A percentile compares a stretch with the other conserved stretches of the same genome.
These are phyloP conservation scores for Chaetothyriales sp. DNA, from an alignment of 2,329 filamentous ascomycete genomes.

Conservation along the genomic window DNA sequence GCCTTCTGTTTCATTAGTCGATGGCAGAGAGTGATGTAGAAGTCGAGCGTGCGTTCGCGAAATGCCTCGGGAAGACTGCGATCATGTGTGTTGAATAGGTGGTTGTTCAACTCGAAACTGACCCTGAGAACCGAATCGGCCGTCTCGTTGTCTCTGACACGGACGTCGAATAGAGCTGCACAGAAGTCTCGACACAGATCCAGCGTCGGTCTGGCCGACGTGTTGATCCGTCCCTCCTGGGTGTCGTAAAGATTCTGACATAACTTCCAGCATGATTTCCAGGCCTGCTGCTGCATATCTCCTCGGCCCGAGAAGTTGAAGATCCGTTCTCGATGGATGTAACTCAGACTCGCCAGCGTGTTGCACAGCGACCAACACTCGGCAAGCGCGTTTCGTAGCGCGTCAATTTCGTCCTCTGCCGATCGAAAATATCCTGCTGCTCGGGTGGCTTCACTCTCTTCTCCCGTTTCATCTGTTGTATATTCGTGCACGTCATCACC, in stretches of 20 bases:
- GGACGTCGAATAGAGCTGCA: constrained; percentile 76
- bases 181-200: constrained; percentile 88
- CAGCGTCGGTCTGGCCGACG: constrained; percentile 57
- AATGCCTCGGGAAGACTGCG: constrained; percentile 73
- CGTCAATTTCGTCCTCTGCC: constrained; percentile 45
- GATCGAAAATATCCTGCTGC: constrained; percentile 28
- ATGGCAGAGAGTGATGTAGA: constrained; percentile 87
- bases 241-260: constrained; percentile 73
- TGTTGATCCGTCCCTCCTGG: constrained; percentile 48
- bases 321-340: constrained; percentile 64
- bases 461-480: constrained; percentile 21
- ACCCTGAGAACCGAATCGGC: constrained; percentile 79
- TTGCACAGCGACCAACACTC: constrained; percentile 95
- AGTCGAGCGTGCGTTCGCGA: constrained; percentile 77
- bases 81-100: constrained; percentile 86
- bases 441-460: constrained; percentile 3
- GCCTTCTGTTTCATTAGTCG: constrained; percentile 89
- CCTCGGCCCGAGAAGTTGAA: constrained; percentile 62
- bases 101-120: constrained; percentile 90
- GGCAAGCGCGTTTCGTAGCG: constrained; percentile 61
- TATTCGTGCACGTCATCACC: constrained; percentile 14
- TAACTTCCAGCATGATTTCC: constrained; percentile 87
- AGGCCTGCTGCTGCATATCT: constrained; percentile 73
- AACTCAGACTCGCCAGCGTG: constrained; percentile 71
- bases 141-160: constrained; percentile 61